Conservation (phyloP, 257 asterid species). For the Lycium ferocissimum region DNA sequence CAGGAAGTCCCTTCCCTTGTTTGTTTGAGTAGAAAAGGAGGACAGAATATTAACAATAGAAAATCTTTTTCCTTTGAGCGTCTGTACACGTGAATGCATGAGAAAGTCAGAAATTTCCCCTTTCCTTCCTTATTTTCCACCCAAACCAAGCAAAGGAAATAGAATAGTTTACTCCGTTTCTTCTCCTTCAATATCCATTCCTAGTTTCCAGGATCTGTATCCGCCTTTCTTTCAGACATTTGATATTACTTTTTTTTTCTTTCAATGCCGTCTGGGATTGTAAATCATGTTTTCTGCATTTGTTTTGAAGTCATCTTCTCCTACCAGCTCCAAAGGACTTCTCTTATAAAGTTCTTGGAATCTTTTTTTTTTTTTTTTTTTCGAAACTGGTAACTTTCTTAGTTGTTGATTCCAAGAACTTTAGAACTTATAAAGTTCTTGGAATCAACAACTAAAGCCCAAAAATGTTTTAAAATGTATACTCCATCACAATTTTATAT, state of each 20-base stretch:
- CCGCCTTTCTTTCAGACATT: slow-evolving; percentile 17
- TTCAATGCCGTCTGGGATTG: background rate
- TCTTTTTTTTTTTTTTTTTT: no score
- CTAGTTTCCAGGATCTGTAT: background rate
- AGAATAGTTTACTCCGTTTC: background rate
- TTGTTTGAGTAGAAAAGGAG: slow-evolving; percentile 8
- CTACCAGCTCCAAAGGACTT: background rate
- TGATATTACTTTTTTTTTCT: background rate
- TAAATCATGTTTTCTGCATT: background rate
- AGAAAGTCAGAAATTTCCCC: slow-evolving; percentile 1
- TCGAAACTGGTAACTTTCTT: no score
- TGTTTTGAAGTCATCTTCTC: background rate
- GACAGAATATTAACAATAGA: background rate
- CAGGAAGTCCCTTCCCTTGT: slow-evolving; percentile 8
- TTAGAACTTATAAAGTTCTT: no score
- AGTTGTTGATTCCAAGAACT: no score
- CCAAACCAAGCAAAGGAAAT: background rate
- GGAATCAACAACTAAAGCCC: background rate
- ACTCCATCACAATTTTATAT: background rate
- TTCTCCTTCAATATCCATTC: background rate
- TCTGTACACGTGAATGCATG: background rate
- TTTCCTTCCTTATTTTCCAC: background rate
- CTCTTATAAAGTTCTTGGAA: background rate
- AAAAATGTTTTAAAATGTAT: background rate
- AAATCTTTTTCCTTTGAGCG: background rate